Evolutionary conservation across 2,329 filamentous ascomycete genomes (phyloP).

Genomic region (Paecilomyces dactylethromorphus): DNA sequence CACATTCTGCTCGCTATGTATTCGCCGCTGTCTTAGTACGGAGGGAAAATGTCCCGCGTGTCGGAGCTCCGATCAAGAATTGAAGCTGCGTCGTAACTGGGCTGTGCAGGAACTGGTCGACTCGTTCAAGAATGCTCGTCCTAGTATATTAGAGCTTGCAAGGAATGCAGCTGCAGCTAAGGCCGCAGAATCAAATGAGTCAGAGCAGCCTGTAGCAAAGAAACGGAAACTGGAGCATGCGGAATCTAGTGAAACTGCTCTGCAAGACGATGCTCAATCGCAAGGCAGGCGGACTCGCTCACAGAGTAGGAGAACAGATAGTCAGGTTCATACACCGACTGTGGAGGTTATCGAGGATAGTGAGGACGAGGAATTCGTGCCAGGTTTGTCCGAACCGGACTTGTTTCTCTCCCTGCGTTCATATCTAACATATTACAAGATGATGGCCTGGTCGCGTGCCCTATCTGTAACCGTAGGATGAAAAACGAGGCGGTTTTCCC

Average conservation of each 20-base stretch:
- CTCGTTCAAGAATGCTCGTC: slow-evolving; percentile 62
- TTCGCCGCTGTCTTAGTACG: slow-evolving; percentile 72
- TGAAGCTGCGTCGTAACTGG: slow-evolving; percentile 78
- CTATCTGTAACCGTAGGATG: slow-evolving; percentile 73
- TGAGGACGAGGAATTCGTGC: slow-evolving; percentile 33
- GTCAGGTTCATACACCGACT: slow-evolving; percentile 6
- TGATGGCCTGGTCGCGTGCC: slow-evolving; percentile 75
- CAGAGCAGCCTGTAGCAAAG: slow-evolving; percentile 21
- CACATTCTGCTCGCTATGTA: slow-evolving; percentile 95
- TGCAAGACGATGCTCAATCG: slow-evolving; percentile 19
- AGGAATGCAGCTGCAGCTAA: slow-evolving; percentile 45
- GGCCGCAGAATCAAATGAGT: slow-evolving; percentile 39
- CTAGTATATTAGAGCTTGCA: slow-evolving; percentile 59
- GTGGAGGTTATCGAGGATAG: slow-evolving; percentile 33
- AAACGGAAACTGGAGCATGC: slow-evolving; percentile 26
- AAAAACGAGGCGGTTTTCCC: slow-evolving; percentile 68
- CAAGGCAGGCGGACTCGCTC: slow-evolving; percentile 30
- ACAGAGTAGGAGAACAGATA: slow-evolving; percentile 15
- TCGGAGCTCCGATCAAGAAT: slow-evolving; percentile 69
- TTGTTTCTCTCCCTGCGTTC: background rate
- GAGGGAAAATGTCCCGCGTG: slow-evolving; percentile 88
- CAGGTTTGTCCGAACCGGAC: slow-evolving; percentile 17
- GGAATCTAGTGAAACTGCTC: slow-evolving; percentile 29
- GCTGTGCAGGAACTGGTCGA: slow-evolving; percentile 78
- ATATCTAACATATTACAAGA: slow-evolving; percentile 36